These are phyloP conservation scores for Diaporthe sp. DNA, from an alignment of 2,329 filamentous ascomycete species.

Conservation along the genomic window DNA sequence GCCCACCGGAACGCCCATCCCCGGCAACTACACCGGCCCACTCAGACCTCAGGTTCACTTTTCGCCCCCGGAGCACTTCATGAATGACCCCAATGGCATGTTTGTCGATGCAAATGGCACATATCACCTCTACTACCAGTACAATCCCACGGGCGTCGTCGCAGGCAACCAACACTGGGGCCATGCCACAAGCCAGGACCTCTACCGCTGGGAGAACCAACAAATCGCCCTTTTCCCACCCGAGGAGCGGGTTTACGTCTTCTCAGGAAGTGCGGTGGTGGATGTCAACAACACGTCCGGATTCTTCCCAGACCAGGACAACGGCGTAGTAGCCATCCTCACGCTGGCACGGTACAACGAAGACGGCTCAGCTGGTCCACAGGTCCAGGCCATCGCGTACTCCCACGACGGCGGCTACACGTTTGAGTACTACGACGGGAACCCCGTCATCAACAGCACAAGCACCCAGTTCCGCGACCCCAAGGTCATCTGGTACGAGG, in stretches of 20 bases:
- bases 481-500: constrained; percentile 69
- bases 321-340: constrained; percentile 68
- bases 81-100: constrained; percentile 75
- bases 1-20: constrained; percentile 41
- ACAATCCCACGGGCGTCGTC: constrained; percentile 42
- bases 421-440: constrained; percentile 67
- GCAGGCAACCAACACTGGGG: constrained; percentile 73
- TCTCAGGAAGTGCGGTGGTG: constrained; percentile 66
- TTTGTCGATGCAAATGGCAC: constrained; percentile 66
- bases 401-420: constrained; percentile 70
- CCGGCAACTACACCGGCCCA: constrained; percentile 43
- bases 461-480: constrained; percentile 72
- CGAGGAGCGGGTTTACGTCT: constrained; percentile 56
- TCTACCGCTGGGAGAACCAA: constrained; percentile 74
- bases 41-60: constrained; percentile 66
- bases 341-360: constrained; percentile 49
- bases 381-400: constrained; percentile 71
- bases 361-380: constrained; percentile 49
- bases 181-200: constrained; percentile 70
- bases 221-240: constrained; percentile 68
- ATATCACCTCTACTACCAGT: constrained; percentile 75
- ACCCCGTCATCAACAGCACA: constrained; percentile 68
- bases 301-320: constrained; percentile 65
- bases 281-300: constrained; percentile 74
- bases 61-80: constrained; percentile 62